These are phyloP conservation scores for Paramecium caudatum DNA, from an alignment of 73 alveolate species.

Conservation along the genomic window DNA sequence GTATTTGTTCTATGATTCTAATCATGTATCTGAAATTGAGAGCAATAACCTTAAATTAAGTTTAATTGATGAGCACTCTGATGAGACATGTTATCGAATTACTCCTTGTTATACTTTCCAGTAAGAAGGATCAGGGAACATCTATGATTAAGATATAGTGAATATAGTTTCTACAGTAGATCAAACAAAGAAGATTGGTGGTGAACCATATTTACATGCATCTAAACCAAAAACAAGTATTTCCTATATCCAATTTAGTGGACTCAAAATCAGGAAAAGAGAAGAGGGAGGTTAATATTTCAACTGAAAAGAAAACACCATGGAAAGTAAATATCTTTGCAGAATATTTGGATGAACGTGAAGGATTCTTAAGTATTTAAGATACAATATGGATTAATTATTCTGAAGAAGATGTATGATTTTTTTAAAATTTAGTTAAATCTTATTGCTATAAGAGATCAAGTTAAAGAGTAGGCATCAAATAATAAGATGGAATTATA, in stretches of 20 bases:
- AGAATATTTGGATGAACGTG: conserved; percentile 71
- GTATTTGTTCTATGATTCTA: conserved; percentile 67
- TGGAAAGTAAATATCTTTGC: conserved; percentile 70
- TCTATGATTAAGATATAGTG: conserved; percentile 68
- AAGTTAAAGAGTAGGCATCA: neutral
- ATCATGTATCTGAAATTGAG: conserved; percentile 72
- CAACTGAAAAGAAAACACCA: conserved; percentile 69
- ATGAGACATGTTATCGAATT: conserved; percentile 67
- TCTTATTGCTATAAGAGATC: neutral
- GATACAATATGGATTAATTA: conserved; percentile 72
- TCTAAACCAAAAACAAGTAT: conserved; percentile 40
- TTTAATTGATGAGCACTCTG: conserved; percentile 71
- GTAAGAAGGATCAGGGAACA: conserved; percentile 73
- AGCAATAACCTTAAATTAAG: conserved; percentile 68
- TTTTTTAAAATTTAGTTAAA: neutral
- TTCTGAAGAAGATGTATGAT: conserved; percentile 71
- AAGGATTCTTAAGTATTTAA: conserved; percentile 66
- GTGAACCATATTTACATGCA: conserved; percentile 74
- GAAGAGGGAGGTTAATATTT: conserved; percentile 69
- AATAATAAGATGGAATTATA: neutral
- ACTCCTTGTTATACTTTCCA: conserved; percentile 65
- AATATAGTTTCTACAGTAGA: conserved; percentile 69
- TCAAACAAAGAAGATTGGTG: conserved; percentile 70
- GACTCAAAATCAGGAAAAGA: conserved; percentile 57
- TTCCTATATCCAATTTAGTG: neutral